Conservation (phyloP, 345 rosid genomes). For the Lepidium africanum region DNA sequence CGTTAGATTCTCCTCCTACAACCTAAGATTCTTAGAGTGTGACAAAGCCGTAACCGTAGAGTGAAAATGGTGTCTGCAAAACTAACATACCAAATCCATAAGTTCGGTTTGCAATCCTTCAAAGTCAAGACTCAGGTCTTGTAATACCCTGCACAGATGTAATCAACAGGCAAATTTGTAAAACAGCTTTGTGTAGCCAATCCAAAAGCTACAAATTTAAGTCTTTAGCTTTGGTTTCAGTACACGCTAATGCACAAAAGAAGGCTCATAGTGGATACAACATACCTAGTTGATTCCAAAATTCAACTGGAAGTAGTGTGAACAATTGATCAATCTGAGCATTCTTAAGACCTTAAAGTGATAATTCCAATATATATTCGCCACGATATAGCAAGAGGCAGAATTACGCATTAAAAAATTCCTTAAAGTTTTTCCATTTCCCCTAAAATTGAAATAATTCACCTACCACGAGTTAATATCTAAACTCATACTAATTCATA, state of each 20-base stretch:
- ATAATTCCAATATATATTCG: neutral
- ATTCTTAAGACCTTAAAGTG: neutral
- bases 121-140: slow-evolving; percentile 61
- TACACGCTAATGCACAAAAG: neutral
- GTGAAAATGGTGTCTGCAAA: slow-evolving; percentile 3
- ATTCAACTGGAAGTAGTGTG: neutral
- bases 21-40: slow-evolving; percentile 28
- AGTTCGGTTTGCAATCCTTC: slow-evolving; percentile 40
- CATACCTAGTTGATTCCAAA: neutral
- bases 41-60: neutral
- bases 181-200: neutral
- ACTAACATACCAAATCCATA: slow-evolving; percentile 58
- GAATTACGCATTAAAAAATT: neutral
- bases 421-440: neutral
- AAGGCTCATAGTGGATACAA: neutral
- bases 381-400: neutral
- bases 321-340: slow-evolving; percentile 1
- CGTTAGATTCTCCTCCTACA: slow-evolving; percentile 45
- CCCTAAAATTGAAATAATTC: neutral
- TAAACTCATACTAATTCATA: neutral
- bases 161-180: neutral
- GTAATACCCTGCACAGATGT: slow-evolving; percentile 48
- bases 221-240: neutral
- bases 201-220: neutral
- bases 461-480: slow-evolving; percentile 1